These are phyloP conservation scores for Physaria fendleri DNA, from an alignment of 345 rosid genomes.

Conservation along the genomic window DNA sequence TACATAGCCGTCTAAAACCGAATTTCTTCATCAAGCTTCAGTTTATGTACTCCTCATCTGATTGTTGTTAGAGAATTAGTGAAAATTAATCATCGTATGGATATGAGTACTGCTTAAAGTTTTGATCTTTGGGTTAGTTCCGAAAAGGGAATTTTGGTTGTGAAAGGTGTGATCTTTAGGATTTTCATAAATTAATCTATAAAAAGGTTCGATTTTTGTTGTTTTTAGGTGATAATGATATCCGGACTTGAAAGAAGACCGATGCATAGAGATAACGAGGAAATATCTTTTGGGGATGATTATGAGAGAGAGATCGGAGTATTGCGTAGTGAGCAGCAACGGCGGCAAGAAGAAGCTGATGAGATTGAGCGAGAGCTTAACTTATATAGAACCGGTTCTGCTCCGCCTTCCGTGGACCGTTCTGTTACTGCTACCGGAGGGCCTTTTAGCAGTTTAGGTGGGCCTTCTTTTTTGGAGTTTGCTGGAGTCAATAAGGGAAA, in stretches of 20 bases:
- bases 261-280: conserved; percentile 59
- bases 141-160: too few relatives aligned
- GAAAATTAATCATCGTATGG: too few relatives aligned
- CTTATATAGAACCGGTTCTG: conserved; percentile 68
- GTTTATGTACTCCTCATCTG: too few relatives aligned
- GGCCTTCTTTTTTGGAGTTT: conserved; percentile 35
- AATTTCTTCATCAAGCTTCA: too few relatives aligned
- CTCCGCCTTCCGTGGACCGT: conserved; percentile 73
- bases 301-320: conserved; percentile 65
- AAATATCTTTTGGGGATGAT: conserved; percentile 67
- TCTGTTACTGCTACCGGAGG: conserved; percentile 59
- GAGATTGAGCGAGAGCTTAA: conserved; percentile 59
- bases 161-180: too few relatives aligned
- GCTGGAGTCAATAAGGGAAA: conserved; percentile 42
- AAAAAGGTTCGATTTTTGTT: too few relatives aligned
- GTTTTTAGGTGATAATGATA: conserved; percentile 39
- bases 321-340: conserved; percentile 44
- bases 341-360: conserved; percentile 42
- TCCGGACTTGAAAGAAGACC: conserved; percentile 58
- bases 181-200: too few relatives aligned
- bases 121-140: too few relatives aligned
- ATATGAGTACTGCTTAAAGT: too few relatives aligned
- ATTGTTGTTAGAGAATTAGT: too few relatives aligned
- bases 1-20: too few relatives aligned
- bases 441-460: conserved; percentile 39